These are phyloP conservation scores for Polygonum maritimum DNA, from an alignment of 148 eudicot species.

Conservation along the genomic window DNA sequence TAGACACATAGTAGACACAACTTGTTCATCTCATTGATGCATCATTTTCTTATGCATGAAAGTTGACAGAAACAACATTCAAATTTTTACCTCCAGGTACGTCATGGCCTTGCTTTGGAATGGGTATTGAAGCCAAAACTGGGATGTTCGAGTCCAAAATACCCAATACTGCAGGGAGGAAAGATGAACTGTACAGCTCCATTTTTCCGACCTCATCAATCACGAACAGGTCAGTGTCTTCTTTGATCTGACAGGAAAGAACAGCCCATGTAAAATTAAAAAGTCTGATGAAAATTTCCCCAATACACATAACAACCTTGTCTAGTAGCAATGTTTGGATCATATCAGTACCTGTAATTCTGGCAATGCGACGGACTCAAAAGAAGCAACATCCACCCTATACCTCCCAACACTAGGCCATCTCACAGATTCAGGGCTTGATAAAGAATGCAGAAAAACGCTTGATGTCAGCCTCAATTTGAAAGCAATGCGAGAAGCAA, in stretches of 20 bases:
- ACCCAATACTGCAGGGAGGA: conserved; percentile 78
- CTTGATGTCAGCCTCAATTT: neutral
- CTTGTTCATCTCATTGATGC: neutral
- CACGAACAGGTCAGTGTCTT: conserved; percentile 68
- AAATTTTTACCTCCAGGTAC: conserved; percentile 67
- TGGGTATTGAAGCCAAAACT: conserved; percentile 69
- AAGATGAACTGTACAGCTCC: conserved; percentile 83
- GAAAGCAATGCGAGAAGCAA: neutral
- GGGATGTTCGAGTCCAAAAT: conserved; percentile 72
- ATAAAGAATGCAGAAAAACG: conserved; percentile 1
- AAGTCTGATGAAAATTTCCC: neutral
- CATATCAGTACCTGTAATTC: conserved; percentile 61
- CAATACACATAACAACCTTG: neutral
- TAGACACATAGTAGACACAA: neutral
- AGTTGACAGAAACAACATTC: neutral
- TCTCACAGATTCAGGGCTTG: conserved; percentile 64
- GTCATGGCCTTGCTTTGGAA: conserved; percentile 69
- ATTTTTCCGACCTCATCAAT: conserved; percentile 95
- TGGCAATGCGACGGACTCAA: conserved; percentile 77
- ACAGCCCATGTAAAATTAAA: neutral
- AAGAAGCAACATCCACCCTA: conserved; percentile 73
- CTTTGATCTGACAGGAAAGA: conserved; percentile 48
- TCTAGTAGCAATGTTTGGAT: neutral
- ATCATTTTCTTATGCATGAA: neutral
- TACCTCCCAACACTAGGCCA: conserved; percentile 92